These are phyloP conservation scores for Pichia nakasei DNA, from an alignment of 805 yeast species.

Conservation along the genomic window DNA sequence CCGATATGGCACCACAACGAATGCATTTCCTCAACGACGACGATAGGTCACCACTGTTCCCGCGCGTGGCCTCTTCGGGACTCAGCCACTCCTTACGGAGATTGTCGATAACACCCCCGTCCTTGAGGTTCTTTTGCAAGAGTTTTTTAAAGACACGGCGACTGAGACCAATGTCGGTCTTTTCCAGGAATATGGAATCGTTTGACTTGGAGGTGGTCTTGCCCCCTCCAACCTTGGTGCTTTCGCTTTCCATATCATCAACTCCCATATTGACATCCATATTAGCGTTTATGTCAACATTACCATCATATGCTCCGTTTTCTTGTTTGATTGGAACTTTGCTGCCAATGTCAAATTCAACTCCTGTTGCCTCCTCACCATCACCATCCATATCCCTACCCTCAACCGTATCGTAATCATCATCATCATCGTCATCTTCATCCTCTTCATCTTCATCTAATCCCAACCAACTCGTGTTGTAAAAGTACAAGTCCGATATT, in stretches of 20 bases:
- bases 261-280: slow-evolving; percentile 1
- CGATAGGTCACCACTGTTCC: no score
- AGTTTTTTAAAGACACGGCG: slow-evolving; percentile 12
- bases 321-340: background rate
- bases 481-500: slow-evolving; percentile 48
- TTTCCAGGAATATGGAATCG: background rate
- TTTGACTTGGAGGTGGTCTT: no score
- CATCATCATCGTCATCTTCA: slow-evolving; percentile 1
- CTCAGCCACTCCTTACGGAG: slow-evolving; percentile 25
- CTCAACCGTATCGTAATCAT: background rate
- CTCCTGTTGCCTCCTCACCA: background rate
- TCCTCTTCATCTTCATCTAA: slow-evolving; percentile 19
- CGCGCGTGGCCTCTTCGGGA: slow-evolving; percentile 17
- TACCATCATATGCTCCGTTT: background rate
- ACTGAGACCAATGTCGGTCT: slow-evolving; percentile 6
- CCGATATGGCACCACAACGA: slow-evolving; percentile 28
- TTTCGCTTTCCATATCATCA: background rate
- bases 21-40: slow-evolving; percentile 23
- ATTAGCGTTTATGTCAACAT: no score
- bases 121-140: slow-evolving; percentile 15
- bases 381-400: background rate
- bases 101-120: slow-evolving; percentile 26
- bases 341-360: no score
- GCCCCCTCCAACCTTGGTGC: background rate
- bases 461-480: slow-evolving; percentile 60